A percentile compares a stretch with the other conserved stretches of the same genome.
These are phyloP conservation scores for Claviceps digitariae DNA, from an alignment of 2,329 filamentous ascomycete species.

Conservation along the genomic window DNA sequence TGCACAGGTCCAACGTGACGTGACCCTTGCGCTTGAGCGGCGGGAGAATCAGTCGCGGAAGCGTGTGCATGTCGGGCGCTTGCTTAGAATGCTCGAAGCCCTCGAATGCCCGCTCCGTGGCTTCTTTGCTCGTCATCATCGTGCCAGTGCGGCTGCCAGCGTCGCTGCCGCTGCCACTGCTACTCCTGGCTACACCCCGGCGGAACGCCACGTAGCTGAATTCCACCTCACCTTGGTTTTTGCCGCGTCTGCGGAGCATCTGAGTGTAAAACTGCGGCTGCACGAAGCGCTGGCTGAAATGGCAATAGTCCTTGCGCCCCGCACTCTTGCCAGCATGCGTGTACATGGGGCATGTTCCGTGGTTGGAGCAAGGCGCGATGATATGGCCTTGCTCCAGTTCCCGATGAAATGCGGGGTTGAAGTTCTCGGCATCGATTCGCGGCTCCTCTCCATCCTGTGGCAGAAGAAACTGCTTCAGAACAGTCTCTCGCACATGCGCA, in stretches of 20 bases:
- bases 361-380: constrained; percentile 74
- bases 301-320: constrained; percentile 81
- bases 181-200: constrained; percentile 41
- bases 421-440: constrained; percentile 20
- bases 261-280: constrained; percentile 70
- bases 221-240: constrained; percentile 79
- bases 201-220: constrained; percentile 84
- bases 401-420: constrained; percentile 25
- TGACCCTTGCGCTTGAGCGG: constrained; percentile 83
- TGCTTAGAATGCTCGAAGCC: constrained; percentile 48
- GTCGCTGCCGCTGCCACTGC: background rate
- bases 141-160: no score
- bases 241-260: constrained; percentile 52
- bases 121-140: constrained; percentile 38
- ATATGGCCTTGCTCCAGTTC: constrained; percentile 49
- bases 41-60: constrained; percentile 66
- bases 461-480: constrained; percentile 63
- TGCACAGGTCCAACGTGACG: constrained; percentile 83
- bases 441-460: constrained; percentile 26
- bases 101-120: constrained; percentile 53
- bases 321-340: constrained; percentile 50
- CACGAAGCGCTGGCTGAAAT: constrained; percentile 79
- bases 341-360: constrained; percentile 83
- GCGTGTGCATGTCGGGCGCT: constrained; percentile 44
- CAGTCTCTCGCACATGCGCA: constrained; percentile 65